Conservation (phyloP, 1,284 basidiomycete genomes). For the Mycena citricolor region DNA sequence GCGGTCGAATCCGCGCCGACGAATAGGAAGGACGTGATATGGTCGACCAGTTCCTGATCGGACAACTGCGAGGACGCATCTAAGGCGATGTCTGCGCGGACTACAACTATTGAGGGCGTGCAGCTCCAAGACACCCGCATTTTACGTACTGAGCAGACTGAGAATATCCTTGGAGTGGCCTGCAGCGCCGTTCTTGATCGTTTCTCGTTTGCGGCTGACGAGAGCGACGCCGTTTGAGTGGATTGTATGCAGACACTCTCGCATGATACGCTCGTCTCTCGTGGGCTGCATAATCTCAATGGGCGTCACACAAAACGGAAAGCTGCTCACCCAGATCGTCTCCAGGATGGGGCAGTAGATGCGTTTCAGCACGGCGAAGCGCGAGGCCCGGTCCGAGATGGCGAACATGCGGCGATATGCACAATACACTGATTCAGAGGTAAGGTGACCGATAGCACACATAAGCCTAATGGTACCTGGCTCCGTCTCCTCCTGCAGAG, state of each 20-base stretch:
- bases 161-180: constrained; percentile 53
- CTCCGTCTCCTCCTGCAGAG: constrained; percentile 47
- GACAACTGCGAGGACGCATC: constrained; percentile 43
- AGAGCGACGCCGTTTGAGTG: constrained; percentile 39
- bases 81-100: constrained; percentile 46
- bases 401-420: constrained; percentile 51
- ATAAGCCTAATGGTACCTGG: too few species aligned
- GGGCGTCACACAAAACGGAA: constrained; percentile 4
- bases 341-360: constrained; percentile 46
- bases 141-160: constrained; percentile 43
- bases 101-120: too few species aligned
- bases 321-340: constrained; percentile 39
- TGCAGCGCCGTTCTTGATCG: too few species aligned
- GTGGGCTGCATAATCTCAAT: constrained; percentile 35
- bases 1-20: constrained; percentile 57
- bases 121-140: too few species aligned
- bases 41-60: constrained; percentile 50
- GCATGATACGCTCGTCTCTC: constrained; percentile 37
- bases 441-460: too few species aligned
- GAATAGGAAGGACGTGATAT: constrained; percentile 53
- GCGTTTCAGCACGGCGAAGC: constrained; percentile 38
- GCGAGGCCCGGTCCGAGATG: constrained; percentile 41
- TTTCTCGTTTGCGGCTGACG: constrained; percentile 41
- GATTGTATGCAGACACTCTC: constrained; percentile 40
- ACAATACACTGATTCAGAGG: constrained; percentile 35